phyloP scores from a whole-genome alignment of 352 stramenopile species.

The Blastocystis sp. region DNA sequence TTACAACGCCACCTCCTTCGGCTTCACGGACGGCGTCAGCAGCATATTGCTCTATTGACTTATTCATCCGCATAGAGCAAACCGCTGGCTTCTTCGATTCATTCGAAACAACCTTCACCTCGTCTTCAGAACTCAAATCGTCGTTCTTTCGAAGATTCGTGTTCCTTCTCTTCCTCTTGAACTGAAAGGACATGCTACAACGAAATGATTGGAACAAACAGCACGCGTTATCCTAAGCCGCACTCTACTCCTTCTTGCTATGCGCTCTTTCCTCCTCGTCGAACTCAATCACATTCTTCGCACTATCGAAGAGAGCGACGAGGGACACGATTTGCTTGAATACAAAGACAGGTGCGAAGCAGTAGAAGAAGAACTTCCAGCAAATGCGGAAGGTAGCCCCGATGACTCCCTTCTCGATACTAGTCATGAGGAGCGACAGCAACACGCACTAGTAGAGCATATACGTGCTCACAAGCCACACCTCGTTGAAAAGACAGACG shows the following conservation, averaged over 20 bases:
- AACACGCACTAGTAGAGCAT: constrained; percentile 45
- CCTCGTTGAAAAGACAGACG: constrained; percentile 63
- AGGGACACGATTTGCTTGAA: constrained; percentile 69
- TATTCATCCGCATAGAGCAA: neutral
- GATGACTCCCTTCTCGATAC: constrained; percentile 26
- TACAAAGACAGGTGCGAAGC: constrained; percentile 63
- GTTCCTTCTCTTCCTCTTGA: neutral
- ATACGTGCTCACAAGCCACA: constrained; percentile 49
- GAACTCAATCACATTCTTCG: constrained; percentile 65
- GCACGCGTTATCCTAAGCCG: neutral
- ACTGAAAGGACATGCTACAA: constrained; percentile 7
- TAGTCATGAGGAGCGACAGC: neutral
- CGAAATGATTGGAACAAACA: constrained; percentile 26
- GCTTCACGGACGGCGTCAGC: constrained; percentile 41
- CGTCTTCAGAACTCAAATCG: constrained; percentile 53
- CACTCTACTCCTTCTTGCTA: constrained; percentile 29
- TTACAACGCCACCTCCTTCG: constrained; percentile 55
- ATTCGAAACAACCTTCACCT: constrained; percentile 41
- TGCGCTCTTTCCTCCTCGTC: constrained; percentile 58
- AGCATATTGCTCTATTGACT: neutral
- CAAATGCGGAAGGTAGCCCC: neutral
- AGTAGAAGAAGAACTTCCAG: constrained; percentile 45
- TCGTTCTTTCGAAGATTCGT: constrained; percentile 49
- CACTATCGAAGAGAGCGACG: constrained; percentile 58
- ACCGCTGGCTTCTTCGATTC: constrained; percentile 42